phyloP scores from a whole-genome alignment of 1,284 basidiomycete species.

The Leucoagaricus sp. region DNA sequence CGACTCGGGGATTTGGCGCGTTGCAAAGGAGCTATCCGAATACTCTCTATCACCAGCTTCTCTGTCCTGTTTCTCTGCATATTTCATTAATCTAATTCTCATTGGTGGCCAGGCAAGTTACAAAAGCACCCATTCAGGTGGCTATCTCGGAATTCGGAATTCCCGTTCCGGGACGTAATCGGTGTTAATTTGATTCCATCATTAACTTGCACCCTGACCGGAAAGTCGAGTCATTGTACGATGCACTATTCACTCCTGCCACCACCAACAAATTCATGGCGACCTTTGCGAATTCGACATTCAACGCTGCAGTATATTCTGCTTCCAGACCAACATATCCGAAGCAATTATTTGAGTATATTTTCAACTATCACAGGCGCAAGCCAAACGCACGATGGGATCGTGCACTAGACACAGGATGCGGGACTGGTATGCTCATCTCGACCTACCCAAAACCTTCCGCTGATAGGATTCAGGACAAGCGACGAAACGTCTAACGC shows the following conservation, averaged over 20 bases:
- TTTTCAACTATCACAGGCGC: conserved; percentile 58
- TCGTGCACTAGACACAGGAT: conserved; percentile 75
- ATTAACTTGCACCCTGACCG: background rate
- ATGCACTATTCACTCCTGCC: background rate
- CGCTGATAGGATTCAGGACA: conserved; percentile 44
- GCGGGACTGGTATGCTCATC: conserved; percentile 66
- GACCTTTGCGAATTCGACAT: conserved; percentile 64
- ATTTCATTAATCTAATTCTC: background rate
- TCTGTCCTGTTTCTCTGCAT: background rate
- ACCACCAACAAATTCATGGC: conserved; percentile 54
- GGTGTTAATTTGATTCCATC: conserved; percentile 2
- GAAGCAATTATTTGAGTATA: conserved; percentile 56
- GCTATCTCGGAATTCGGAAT: background rate
- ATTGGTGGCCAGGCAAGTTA: background rate
- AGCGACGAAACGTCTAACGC: conserved; percentile 61
- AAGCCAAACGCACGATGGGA: conserved; percentile 46
- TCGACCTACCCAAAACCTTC: background rate
- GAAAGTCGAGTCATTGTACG: background rate
- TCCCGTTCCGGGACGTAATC: background rate
- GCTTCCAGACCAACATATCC: conserved; percentile 71
- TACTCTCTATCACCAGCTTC: background rate
- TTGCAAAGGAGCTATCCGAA: background rate
- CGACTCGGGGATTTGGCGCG: background rate
- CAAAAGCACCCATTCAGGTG: no score
- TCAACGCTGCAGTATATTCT: conserved; percentile 67